Conservation (phyloP, 2,329 filamentous ascomycete species). For the Eutypa lata region DNA sequence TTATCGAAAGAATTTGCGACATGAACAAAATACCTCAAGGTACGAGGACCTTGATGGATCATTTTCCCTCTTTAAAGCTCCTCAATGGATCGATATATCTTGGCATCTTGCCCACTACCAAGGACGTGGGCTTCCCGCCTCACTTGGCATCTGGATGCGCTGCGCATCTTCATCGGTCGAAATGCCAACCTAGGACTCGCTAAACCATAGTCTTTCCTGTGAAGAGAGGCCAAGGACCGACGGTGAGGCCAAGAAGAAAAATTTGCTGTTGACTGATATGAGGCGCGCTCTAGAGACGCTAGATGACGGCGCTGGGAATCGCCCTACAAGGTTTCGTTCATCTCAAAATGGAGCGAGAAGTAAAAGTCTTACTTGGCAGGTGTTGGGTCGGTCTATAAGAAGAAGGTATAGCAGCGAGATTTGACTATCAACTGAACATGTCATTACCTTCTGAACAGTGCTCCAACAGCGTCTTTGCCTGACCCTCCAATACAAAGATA, state of each 20-base stretch:
- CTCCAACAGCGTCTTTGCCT: too few relatives aligned
- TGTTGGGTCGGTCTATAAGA: too few relatives aligned
- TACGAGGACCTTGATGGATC: conserved; percentile 5
- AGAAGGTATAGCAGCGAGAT: too few relatives aligned
- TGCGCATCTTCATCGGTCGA: not conserved
- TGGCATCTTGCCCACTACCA: not conserved
- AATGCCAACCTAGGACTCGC: too few relatives aligned
- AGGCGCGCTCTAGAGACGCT: not conserved
- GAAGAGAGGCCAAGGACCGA: not conserved
- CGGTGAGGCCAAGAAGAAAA: not conserved
- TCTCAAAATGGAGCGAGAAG: too few relatives aligned
- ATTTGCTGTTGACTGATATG: too few relatives aligned
- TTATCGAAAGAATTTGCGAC: not conserved
- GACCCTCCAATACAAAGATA: not conserved
- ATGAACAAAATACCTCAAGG: not conserved
- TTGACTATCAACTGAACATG: too few relatives aligned
- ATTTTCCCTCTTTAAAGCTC: not conserved
- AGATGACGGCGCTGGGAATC: not conserved
- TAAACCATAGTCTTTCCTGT: not conserved
- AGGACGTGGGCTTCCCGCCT: not conserved
- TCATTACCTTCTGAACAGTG: not conserved
- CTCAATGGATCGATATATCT: not conserved
- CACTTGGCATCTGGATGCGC: not conserved
- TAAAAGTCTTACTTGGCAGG: too few relatives aligned
- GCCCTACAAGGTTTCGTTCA: not conserved